Evolutionary conservation across 2,329 filamentous ascomycete genomes (phyloP), one percentile per base, ranked within the genome.

Genomic region (Grosmannia serpens): DNA sequence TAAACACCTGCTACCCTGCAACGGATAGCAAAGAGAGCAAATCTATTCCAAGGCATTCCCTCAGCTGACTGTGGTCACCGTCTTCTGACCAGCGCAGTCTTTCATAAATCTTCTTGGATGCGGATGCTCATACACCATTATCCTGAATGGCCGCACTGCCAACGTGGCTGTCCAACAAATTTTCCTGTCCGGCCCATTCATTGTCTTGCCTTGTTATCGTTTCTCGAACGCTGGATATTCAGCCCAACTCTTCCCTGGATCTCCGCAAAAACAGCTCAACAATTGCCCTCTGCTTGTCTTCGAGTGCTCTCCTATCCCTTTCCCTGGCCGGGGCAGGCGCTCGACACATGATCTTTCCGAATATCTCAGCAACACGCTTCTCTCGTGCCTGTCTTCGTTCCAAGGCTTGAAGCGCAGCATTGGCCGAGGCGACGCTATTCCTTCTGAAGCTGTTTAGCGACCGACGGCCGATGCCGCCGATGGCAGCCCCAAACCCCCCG

Each of bases 221-320:
- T 44, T n/a, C 7, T 44, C 20, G 17, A 22, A 9, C 4, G 4
- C 6, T 20, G n/a, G 41, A 17, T 15, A 47, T 27, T 50, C 35
- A 58, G 8, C 47, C 27, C 27, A 63, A 7, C 22, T 64, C 64
- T 2, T 64, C 62, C 4, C 63, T 46, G 22, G 62, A 57, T 27
- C 64, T 26, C 26, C 63, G 59, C 60, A 89, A 67, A 63, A 95
- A 95, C 31, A 89, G 73, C 67, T 91, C 87, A 33, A 95, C 68
- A 15, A 91, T 71, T 11, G 78, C 78, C 58, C 78, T 77, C 74
- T 84, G 87, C 68, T 81, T 81, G 59, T 87, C 87, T 62, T 85
- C 83, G 17, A 77, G 70, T 0, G 74, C 71, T 60, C 77, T 84
- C 63, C 73, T 81, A 60, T 88, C 86, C 70, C 81, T 77, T 2